Evolutionary conservation across 2,329 filamentous ascomycete genomes (phyloP).

Genomic region (Didymellaceae sp.): DNA sequence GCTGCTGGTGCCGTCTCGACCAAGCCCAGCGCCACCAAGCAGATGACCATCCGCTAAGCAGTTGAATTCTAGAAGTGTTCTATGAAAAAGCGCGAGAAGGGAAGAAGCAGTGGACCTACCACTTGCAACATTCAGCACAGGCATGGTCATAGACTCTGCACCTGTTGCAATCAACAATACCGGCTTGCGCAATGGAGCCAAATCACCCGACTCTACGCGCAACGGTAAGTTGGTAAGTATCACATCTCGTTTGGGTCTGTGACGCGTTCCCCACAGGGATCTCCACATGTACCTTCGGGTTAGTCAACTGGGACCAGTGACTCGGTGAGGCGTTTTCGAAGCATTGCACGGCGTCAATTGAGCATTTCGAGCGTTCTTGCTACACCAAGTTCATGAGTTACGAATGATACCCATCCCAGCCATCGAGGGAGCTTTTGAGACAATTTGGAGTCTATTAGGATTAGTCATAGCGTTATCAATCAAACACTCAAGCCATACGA

Average conservation of each 20-base stretch:
- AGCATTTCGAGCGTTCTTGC: conserved; percentile 21
- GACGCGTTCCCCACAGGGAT: conserved; percentile 42
- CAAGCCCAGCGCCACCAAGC: conserved; percentile 83
- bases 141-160: conserved; percentile 5
- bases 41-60: conserved; percentile 72
- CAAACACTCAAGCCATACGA: conserved; percentile 2
- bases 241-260: conserved; percentile 50
- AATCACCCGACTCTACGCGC: conserved; percentile 48
- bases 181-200: conserved; percentile 49
- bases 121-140: conserved; percentile 18
- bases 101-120: conserved; percentile 21
- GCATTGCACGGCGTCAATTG: conserved; percentile 19
- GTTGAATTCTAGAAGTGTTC: not conserved
- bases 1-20: conserved; percentile 75
- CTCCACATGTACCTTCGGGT: conserved; percentile 45
- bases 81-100: conserved; percentile 4
- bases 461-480: conserved; percentile 17
- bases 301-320: conserved; percentile 19
- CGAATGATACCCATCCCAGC: conserved; percentile 21
- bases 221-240: conserved; percentile 53
- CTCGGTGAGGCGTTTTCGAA: conserved; percentile 21
- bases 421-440: conserved; percentile 15
- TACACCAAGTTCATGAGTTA: conserved; percentile 17
- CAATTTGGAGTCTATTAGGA: conserved; percentile 16
- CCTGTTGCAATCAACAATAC: conserved; percentile 27